These are phyloP conservation scores for Protoeuglena noctilucae DNA, from an alignment of 139 green algal genomes.

Conservation along the genomic window DNA sequence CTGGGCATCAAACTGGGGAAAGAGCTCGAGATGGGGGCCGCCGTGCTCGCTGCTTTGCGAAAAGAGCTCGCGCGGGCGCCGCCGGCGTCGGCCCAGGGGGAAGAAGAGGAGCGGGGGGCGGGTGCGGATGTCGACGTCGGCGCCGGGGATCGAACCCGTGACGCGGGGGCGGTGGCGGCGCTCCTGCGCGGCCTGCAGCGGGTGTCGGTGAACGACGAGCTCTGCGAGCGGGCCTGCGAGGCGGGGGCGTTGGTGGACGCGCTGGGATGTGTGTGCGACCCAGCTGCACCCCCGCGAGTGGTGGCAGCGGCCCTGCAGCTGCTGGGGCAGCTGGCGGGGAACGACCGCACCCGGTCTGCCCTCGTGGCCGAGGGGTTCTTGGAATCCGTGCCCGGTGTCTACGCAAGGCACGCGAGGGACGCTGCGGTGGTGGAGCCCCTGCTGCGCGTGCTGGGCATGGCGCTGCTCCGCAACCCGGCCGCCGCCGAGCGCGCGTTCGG, in stretches of 20 bases:
- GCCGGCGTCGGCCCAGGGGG: not conserved
- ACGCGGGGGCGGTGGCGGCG: not conserved
- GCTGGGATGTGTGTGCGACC: too few relatives aligned
- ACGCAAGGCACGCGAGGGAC: constrained; percentile 8
- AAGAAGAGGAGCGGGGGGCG: too few relatives aligned
- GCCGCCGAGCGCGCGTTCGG: constrained; percentile 20
- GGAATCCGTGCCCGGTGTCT: constrained; percentile 13
- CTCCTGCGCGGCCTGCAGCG: not conserved
- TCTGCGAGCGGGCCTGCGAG: too few relatives aligned
- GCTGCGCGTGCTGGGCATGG: constrained; percentile 48
- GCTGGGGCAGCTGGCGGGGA: constrained; percentile 64
- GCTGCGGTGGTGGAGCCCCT: constrained; percentile 11
- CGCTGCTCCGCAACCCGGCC: constrained; percentile 55
- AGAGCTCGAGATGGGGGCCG: too few relatives aligned
- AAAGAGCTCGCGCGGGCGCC: too few relatives aligned
- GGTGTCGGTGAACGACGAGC: not conserved
- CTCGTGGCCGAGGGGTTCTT: constrained; percentile 35
- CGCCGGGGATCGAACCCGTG: too few relatives aligned
- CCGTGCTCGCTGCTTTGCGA: too few relatives aligned
- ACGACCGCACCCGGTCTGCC: constrained; percentile 34
- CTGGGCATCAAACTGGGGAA: not conserved
- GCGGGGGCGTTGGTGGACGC: not conserved
- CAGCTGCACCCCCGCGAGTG: too few relatives aligned
- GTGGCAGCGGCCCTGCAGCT: constrained; percentile 10
- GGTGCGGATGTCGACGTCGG: too few relatives aligned